A percentile compares a stretch with the other conserved stretches of the same genome.
Conservation (phyloP, 1,139 yeast genomes). For the Geotrichum candidum region DNA sequence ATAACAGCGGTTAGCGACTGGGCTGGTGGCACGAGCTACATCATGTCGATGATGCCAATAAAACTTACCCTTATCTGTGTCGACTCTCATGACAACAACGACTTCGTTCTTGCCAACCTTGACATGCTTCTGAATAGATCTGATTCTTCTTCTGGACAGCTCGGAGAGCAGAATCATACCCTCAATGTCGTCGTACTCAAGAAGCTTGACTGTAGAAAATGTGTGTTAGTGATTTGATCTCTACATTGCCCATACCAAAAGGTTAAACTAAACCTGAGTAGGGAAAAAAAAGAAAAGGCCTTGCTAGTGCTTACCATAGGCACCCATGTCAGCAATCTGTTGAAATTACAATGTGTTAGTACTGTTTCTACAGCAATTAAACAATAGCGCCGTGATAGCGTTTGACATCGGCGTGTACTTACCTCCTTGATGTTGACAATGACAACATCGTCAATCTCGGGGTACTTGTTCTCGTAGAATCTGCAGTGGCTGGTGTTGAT, state of each 20-base stretch:
- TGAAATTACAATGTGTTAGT: not conserved
- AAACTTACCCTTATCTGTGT: slow-evolving; percentile 77
- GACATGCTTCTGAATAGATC: slow-evolving; percentile 94
- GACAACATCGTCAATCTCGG: slow-evolving; percentile 97
- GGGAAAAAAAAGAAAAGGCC: not conserved
- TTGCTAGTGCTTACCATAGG: slow-evolving; percentile 22
- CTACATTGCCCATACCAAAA: not conserved
- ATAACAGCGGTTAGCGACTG: slow-evolving; percentile 6
- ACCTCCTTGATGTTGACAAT: slow-evolving; percentile 94
- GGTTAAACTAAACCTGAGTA: not conserved
- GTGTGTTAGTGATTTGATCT: slow-evolving; percentile 8
- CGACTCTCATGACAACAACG: slow-evolving; percentile 97
- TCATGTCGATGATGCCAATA: not conserved
- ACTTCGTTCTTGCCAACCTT: slow-evolving; percentile 98
- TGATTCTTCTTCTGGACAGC: slow-evolving; percentile 95
- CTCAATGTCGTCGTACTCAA: slow-evolving; percentile 96
- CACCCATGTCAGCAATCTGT: slow-evolving; percentile 34
- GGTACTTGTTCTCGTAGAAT: slow-evolving; percentile 95
- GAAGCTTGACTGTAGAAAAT: slow-evolving; percentile 55
- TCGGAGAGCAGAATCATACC: slow-evolving; percentile 97
- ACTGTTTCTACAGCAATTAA: slow-evolving; percentile 4
- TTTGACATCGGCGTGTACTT: not conserved
- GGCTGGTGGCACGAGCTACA: not conserved
- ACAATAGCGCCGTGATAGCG: slow-evolving; percentile 64
- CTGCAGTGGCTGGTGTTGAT: slow-evolving; percentile 81